Conservation (phyloP, 2,329 filamentous ascomycete species). For the Zarea fungicola region DNA sequence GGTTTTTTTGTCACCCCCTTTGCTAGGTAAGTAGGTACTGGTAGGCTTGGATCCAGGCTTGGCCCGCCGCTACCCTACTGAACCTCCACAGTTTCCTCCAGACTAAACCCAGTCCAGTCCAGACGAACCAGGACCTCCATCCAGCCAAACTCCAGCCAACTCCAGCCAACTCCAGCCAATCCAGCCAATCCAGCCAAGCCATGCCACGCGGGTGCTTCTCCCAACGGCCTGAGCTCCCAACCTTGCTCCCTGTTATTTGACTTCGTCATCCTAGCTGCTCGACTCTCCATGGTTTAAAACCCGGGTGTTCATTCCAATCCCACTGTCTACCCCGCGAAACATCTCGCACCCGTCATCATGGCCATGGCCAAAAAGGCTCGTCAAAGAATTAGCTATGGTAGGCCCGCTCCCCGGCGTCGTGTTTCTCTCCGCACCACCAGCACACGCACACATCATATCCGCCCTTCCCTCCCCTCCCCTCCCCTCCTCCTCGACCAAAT, state of each 20-base stretch:
- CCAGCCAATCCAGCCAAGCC: slow-evolving; percentile 10
- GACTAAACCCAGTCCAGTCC: not conserved
- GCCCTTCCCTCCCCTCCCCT: slow-evolving; percentile 13
- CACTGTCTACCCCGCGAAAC: not conserved
- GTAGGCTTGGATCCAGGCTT: too few relatives aligned
- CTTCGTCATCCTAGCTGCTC: not conserved
- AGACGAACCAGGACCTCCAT: not conserved
- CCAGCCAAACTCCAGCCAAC: slow-evolving; percentile 4
- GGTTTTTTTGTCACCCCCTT: too few relatives aligned
- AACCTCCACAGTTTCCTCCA: slow-evolving; percentile 1
- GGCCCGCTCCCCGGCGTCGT: slow-evolving; percentile 2
- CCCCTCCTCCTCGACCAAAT: too few relatives aligned
- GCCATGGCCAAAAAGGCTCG: slow-evolving; percentile 63
- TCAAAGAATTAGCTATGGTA: slow-evolving; percentile 68
- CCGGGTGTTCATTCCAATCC: not conserved
- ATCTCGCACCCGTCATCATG: slow-evolving; percentile 6
- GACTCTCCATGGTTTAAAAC: not conserved
- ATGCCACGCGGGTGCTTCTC: slow-evolving; percentile 11
- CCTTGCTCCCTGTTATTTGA: not conserved
- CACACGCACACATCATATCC: not conserved
- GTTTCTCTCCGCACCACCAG: slow-evolving; percentile 14
- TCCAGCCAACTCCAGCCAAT: not conserved
- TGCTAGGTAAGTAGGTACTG: too few relatives aligned
- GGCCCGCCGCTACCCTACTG: too few relatives aligned
- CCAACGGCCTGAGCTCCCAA: not conserved